Percentiles rank a stretch among this genome's conserved stretches.
Evolutionary conservation across 2,329 filamentous ascomycete species (phyloP).

Genomic region (Coniochaeta pulveracea): DNA sequence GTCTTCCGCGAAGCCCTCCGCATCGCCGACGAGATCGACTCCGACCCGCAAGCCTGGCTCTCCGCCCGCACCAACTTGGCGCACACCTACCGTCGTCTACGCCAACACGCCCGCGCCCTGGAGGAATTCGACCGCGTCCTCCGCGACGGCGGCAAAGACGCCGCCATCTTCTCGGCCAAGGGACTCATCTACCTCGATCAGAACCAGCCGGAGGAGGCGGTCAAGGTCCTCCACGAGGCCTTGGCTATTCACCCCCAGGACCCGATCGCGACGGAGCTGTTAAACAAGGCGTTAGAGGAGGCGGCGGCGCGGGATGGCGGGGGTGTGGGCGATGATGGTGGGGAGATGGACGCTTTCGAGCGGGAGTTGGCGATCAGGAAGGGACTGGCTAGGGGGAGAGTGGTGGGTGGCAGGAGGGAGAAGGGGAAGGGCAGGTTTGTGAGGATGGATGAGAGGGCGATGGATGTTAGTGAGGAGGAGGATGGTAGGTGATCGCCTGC

Average conservation of each 20-base stretch:
- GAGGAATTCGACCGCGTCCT: constrained; percentile 80
- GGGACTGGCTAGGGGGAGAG: constrained; percentile 26
- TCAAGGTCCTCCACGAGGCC: constrained; percentile 74
- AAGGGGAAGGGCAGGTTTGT: constrained; percentile 19
- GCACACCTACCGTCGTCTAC: constrained; percentile 69
- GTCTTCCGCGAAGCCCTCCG: constrained; percentile 70
- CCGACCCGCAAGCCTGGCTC: constrained; percentile 72
- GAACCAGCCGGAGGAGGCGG: constrained; percentile 62
- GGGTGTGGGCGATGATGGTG: constrained; percentile 16
- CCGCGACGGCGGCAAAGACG: constrained; percentile 68
- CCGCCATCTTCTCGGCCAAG: constrained; percentile 69
- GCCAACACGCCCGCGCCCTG: constrained; percentile 60
- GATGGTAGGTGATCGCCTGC: background rate
- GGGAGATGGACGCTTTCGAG: constrained; percentile 36
- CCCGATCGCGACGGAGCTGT: constrained; percentile 66
- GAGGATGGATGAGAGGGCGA: background rate
- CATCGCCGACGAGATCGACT: constrained; percentile 70
- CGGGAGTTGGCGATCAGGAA: constrained; percentile 35
- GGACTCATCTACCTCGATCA: constrained; percentile 76
- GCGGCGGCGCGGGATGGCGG: constrained; percentile 30
- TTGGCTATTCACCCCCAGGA: constrained; percentile 71
- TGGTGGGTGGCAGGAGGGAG: constrained; percentile 33
- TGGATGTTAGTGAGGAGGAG: constrained; percentile 2
- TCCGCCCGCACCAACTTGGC: constrained; percentile 80
- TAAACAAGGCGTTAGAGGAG: constrained; percentile 60